Evolutionary conservation across 148 eudicot species (phyloP).

Genomic region (Nepenthes gracilis): DNA sequence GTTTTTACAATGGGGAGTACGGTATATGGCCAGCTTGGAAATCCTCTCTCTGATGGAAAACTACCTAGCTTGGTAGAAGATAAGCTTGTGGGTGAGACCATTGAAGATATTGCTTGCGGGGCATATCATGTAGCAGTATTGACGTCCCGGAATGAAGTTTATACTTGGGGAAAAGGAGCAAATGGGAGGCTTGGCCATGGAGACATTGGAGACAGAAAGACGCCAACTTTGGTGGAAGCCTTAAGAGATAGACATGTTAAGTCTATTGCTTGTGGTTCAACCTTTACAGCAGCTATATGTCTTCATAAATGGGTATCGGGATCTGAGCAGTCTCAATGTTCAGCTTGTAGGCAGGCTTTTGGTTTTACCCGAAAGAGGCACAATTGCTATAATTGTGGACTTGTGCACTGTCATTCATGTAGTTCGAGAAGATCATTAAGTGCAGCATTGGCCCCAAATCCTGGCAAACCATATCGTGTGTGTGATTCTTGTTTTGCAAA

Average conservation of each 20-base stretch:
- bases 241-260: constrained; percentile 85
- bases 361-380: constrained; percentile 95
- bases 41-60: constrained; percentile 61
- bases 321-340: constrained; percentile 93
- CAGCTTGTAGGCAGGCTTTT: constrained; percentile 91
- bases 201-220: constrained; percentile 77
- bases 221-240: constrained; percentile 73
- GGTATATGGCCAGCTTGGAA: constrained; percentile 89
- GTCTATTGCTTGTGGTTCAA: constrained; percentile 80
- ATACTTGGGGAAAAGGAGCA: constrained; percentile 99
- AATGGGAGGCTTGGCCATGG: constrained; percentile 98
- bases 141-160: constrained; percentile 83
- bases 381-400: constrained; percentile 97
- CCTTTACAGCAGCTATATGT: constrained; percentile 79
- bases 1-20: constrained; percentile 92
- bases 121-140: constrained; percentile 82
- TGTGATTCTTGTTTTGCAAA: constrained; percentile 85
- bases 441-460: constrained; percentile 89
- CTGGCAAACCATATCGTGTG: constrained; percentile 84
- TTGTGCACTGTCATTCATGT: constrained; percentile 92
- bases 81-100: constrained; percentile 41
- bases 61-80: constrained; percentile 74
- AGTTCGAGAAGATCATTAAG: constrained; percentile 73
- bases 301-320: constrained; percentile 98
- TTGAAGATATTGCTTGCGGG: constrained; percentile 85